Percentiles rank a stretch among this genome's conserved stretches.
These are phyloP conservation scores for Torulaspora quercuum DNA, from an alignment of 805 yeast genomes.

Conservation along the genomic window DNA sequence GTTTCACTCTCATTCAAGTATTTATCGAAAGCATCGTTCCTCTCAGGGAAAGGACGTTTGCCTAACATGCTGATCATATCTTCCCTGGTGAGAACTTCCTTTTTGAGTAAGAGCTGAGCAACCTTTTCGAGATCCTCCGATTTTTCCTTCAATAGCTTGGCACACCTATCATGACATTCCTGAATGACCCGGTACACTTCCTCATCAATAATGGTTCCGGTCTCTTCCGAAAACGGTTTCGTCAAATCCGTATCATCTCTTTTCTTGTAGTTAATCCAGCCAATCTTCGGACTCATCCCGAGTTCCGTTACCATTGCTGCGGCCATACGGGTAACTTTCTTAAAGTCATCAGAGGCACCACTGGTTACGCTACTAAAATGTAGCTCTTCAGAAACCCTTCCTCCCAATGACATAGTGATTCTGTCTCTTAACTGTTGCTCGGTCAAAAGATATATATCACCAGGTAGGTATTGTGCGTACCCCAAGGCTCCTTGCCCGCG, in stretches of 20 bases:
- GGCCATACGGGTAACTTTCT: constrained; percentile 92
- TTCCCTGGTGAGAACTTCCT: constrained; percentile 89
- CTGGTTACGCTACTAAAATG: constrained; percentile 90
- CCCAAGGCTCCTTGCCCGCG: constrained; percentile 97
- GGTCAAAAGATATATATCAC: constrained; percentile 77
- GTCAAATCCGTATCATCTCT: constrained; percentile 69
- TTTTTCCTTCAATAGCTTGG: constrained; percentile 61
- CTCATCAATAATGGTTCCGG: constrained; percentile 73
- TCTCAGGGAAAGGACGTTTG: constrained; percentile 86
- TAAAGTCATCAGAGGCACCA: constrained; percentile 95
- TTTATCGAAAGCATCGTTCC: constrained; percentile 72
- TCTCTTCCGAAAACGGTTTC: constrained; percentile 86
- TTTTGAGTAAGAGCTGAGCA: constrained; percentile 78
- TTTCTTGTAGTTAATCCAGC: constrained; percentile 68
- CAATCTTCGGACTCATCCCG: constrained; percentile 88
- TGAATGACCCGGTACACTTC: constrained; percentile 78
- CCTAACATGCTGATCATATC: constrained; percentile 91
- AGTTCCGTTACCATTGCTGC: constrained; percentile 85
- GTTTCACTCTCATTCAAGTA: constrained; percentile 33
- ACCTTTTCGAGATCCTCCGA: constrained; percentile 74
- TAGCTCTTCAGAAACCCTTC: constrained; percentile 92
- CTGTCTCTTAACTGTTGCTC: constrained; percentile 78
- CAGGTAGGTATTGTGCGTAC: constrained; percentile 95
- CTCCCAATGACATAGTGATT: constrained; percentile 97
- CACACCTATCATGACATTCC: constrained; percentile 72